These are phyloP conservation scores for Phytopythium helicoides DNA, from an alignment of 352 stramenopile species.

Conservation along the genomic window DNA sequence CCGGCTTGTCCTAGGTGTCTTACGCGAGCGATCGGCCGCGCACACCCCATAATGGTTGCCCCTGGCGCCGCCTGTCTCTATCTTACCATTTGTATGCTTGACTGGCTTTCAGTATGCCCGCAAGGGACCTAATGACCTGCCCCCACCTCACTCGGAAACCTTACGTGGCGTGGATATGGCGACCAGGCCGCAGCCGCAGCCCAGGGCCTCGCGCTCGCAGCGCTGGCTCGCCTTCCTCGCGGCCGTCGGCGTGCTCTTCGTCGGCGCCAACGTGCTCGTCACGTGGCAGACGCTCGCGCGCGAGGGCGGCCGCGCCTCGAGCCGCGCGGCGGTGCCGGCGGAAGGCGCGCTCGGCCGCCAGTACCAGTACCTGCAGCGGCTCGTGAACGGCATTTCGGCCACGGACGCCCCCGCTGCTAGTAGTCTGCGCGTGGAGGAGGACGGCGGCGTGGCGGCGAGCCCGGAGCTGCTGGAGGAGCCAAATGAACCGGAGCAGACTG, in stretches of 20 bases:
- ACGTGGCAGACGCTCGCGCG: slow-evolving; percentile 23
- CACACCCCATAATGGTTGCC: no score
- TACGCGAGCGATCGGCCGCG: no score
- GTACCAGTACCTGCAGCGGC: slow-evolving; percentile 6
- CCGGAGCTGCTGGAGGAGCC: neutral
- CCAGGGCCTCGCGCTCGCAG: slow-evolving; percentile 11
- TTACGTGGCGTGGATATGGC: no score
- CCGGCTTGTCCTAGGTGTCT: no score
- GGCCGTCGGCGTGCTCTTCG: slow-evolving; percentile 21
- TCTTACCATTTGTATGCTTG: no score
- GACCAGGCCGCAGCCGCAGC: no score
- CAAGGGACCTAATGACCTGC: no score
- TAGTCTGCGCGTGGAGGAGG: neutral
- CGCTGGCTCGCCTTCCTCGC: slow-evolving; percentile 28
- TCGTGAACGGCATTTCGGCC: slow-evolving; percentile 1
- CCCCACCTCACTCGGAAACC: no score
- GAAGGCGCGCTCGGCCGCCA: neutral
- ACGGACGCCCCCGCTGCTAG: slow-evolving; percentile 5
- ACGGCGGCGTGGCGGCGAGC: no score
- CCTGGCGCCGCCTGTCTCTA: no score
- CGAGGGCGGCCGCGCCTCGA: neutral
- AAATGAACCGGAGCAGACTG: neutral
- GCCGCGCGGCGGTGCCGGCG: slow-evolving; percentile 2
- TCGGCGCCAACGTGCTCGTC: slow-evolving; percentile 28
- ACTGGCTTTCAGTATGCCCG: no score